Evolutionary conservation across 371 early-diverging fungal genomes (phyloP), one percentile per base, ranked within the genome.

Genomic region (Smittium mucronatum): DNA sequence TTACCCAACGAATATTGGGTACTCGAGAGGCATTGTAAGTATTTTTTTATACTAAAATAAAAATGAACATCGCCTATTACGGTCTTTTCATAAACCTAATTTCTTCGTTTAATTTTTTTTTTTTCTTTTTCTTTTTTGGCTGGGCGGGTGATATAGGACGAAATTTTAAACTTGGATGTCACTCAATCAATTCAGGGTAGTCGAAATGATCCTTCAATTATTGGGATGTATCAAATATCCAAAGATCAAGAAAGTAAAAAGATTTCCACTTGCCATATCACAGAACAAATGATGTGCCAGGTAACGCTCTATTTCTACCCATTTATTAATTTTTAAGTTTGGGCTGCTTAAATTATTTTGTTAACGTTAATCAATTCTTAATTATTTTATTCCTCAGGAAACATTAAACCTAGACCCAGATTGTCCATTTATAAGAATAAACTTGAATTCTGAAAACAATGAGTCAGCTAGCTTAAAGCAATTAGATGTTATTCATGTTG

Each of bases 141-240:
- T n/a, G n/a, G n/a, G n/a, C n/a, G n/a, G 30, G 63, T 16, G 63
- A 30, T 61, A 61, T 30, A 61, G 28, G 63, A 61, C 63, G 30
- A 61, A 11, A 61, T 28, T 33, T 33, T 33, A 11, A 61, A 61
- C 16, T 61, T 33, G 16, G 5, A 11, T 16, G 11, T 16, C n/a
- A n/a, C 11, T 16, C 5, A 5, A 5, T 15, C 16, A 32, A n/a
- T 11, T n/a, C 15, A 5, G 5, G 28, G 28, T 11, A 32, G n/a
- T 30, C 5, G 5, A 11, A n/a, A 28, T n/a, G n/a, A 32, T 5
- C 32, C 32, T 11, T 61, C 28, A 5, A 61, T 33, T 61, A 32
- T 61, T 61, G 63, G 63, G n/a, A 30, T 61, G 5, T 61, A 61
- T n/a, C 63, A 61, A 11, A 61, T 16, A 61, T 61, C 63, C n/a